phyloP scores from a whole-genome alignment of 768 basidiomycete species.

The Cubamyces lactineus region DNA sequence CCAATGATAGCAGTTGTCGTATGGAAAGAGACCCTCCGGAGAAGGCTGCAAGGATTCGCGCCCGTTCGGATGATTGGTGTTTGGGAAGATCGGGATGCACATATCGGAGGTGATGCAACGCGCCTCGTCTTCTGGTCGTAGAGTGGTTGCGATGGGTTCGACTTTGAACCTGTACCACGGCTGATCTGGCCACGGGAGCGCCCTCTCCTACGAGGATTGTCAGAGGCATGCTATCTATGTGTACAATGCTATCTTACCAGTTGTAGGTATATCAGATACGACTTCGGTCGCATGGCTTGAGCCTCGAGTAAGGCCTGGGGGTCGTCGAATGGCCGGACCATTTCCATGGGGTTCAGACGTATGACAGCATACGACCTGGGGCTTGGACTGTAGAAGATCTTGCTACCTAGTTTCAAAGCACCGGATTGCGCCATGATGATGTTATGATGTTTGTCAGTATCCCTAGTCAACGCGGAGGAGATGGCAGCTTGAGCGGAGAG shows the following conservation, averaged over 20 bases:
- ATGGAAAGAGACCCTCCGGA: neutral
- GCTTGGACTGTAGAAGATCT: neutral
- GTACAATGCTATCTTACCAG: neutral
- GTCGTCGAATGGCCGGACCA: slow-evolving; percentile 3
- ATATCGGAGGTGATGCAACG: slow-evolving; percentile 3
- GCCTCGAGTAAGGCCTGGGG: neutral
- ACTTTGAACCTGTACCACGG: slow-evolving; percentile 3
- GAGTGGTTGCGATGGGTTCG: neutral
- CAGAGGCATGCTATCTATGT: neutral
- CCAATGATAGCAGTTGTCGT: slow-evolving; percentile 17
- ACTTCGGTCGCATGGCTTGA: neutral
- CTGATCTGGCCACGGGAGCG: neutral
- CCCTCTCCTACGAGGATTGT: neutral
- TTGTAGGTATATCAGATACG: neutral
- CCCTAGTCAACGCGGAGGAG: no score
- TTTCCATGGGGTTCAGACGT: slow-evolving; percentile 8
- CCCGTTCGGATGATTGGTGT: neutral
- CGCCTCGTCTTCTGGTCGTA: neutral
- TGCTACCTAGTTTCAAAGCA: no score
- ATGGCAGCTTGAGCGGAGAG: no score
- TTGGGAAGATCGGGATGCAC: slow-evolving; percentile 5
- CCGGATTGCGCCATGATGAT: no score
- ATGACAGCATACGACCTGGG: neutral
- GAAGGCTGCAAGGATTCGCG: neutral
- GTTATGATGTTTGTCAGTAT: no score